A percentile compares a stretch with the other conserved stretches of the same genome.
phyloP scores from a whole-genome alignment of 2,329 filamentous ascomycete species.

The Neodidymelliopsis sp. region DNA sequence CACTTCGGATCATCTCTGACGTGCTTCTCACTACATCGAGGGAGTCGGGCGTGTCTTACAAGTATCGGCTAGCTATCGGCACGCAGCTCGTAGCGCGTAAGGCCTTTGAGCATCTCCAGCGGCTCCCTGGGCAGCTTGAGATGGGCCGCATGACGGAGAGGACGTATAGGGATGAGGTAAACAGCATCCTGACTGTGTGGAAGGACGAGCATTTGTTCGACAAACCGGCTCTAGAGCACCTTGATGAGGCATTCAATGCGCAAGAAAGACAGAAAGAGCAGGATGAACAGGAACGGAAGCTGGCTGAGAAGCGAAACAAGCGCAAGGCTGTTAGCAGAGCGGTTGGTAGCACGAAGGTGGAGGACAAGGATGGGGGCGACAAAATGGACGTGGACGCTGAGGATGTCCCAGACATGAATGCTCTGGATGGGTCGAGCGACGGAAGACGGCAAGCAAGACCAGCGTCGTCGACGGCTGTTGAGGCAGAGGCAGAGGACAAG shows the following conservation, averaged over 20 bases:
- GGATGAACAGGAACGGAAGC: constrained; percentile 72
- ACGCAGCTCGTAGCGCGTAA: constrained; percentile 70
- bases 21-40: constrained; percentile 70
- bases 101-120: constrained; percentile 78
- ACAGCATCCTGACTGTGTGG: constrained; percentile 46
- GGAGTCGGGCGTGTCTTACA: constrained; percentile 63
- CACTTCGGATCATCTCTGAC: constrained; percentile 80
- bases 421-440: constrained; percentile 16
- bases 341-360: constrained; percentile 10
- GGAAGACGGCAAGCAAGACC: constrained; percentile 7
- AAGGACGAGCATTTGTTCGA: constrained; percentile 45
- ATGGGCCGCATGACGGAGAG: constrained; percentile 86
- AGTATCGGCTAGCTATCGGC: constrained; percentile 83
- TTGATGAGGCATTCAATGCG: constrained; percentile 41
- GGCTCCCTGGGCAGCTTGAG: constrained; percentile 72
- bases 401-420: constrained; percentile 3
- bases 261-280: constrained; percentile 50
- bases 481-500: constrained; percentile 5
- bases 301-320: constrained; percentile 58
- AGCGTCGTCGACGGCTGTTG: neutral
- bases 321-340: constrained; percentile 27
- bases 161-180: constrained; percentile 43
- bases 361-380: constrained; percentile 24
- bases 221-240: constrained; percentile 28
- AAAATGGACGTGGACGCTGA: constrained; percentile 31